Evolutionary conservation across 805 yeast species (phyloP), one percentile per base, ranked within the genome.

Genomic region (Starmerella tilneyi): DNA sequence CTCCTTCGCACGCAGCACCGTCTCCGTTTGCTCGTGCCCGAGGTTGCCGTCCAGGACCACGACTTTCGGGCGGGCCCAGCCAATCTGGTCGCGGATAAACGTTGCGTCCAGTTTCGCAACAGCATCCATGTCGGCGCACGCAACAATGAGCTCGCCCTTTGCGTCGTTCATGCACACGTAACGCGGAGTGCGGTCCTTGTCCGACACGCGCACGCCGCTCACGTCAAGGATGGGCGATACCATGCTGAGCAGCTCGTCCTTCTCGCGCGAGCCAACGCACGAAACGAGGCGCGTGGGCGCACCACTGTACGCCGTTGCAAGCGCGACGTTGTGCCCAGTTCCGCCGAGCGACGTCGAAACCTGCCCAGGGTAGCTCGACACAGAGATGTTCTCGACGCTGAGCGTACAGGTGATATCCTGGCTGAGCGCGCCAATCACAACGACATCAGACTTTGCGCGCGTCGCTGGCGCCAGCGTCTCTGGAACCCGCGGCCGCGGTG

Each of bases 101-200:
- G 63, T 60, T 0, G 62, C 41, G 12, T 76, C 66, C 36, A 75
- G 48, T 22, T 67, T 63, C 51, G 81, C 82, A 19, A 79, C 65
- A 9, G 80, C 74, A n/a, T 68, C 67, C 94, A 86, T 85, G 23
- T 84, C 94, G 4, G 94, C 89, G 56, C 84, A 75, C 0, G 94
- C 94, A 15, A 83, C 66, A 3, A 81, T 59, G 38, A 86, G 66
- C 3, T 72, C 78, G 1, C 95, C 95, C 6, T 63, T 57, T 0
- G 55, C 51, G 45, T 73, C 74, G 55, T 84, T 88, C 46, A 77
- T 70, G 0, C 94, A 79, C 5, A 75, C 71, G 56, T 86, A 86
- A 55, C 81, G 83, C 0, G 92, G 84, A 0, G 94, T 80, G 9
- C 59, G 56, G 12, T 56, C 51, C 6, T 46, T 49, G 9, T 50